Conservation (phyloP, 768 basidiomycete genomes). For the Tricholoma sp. region DNA sequence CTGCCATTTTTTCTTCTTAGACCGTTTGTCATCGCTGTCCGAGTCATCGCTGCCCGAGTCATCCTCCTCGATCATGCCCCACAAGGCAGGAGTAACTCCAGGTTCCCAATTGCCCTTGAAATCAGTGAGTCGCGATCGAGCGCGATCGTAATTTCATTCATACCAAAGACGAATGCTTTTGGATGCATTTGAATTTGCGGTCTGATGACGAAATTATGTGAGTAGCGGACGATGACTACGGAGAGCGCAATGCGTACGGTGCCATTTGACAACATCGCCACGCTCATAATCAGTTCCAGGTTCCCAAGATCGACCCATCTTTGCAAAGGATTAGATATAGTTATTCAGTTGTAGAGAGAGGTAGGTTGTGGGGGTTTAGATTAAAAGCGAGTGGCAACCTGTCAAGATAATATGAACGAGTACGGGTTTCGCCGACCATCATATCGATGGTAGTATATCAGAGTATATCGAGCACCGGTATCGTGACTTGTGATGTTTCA, state of each 20-base stretch:
- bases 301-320: constrained; percentile 50
- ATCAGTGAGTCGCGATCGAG: not conserved
- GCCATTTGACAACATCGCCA: constrained; percentile 49
- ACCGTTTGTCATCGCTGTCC: constrained; percentile 19
- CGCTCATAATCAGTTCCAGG: constrained; percentile 56
- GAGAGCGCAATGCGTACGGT: constrained; percentile 33
- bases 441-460: not conserved
- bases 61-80: constrained; percentile 44
- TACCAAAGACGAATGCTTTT: constrained; percentile 68
- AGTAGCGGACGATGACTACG: not conserved
- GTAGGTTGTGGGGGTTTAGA: not conserved
- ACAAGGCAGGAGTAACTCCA: constrained; percentile 54
- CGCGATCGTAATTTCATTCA: not conserved
- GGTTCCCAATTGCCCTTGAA: constrained; percentile 67
- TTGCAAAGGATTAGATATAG: not conserved
- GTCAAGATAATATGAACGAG: not conserved
- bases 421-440: not conserved
- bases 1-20: constrained; percentile 19
- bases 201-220: constrained; percentile 27
- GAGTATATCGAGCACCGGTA: not conserved
- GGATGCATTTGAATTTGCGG: constrained; percentile 62
- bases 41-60: too few relatives aligned
- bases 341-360: not conserved
- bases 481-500: not conserved
- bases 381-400: not conserved